A percentile compares a stretch with the other conserved stretches of the same genome.
Conservation (phyloP, 2,329 filamentous ascomycete genomes). For the Clarireedia sp. region DNA sequence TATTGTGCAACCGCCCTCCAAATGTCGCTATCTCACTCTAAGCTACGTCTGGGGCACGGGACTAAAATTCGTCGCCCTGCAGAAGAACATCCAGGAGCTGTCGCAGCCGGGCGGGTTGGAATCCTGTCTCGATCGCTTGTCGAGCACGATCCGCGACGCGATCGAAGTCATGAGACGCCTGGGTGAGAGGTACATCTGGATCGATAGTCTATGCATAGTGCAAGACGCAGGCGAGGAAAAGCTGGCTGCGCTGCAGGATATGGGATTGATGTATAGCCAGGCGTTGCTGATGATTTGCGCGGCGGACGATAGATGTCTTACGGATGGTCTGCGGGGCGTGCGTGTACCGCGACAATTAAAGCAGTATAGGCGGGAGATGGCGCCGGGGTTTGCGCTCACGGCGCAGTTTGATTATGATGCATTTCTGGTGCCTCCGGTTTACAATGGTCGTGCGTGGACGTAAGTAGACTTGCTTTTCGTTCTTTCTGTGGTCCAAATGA, state of each 20-base stretch:
- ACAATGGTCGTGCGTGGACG: background rate
- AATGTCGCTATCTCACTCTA: background rate
- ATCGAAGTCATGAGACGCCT: background rate
- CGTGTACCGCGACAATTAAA: background rate
- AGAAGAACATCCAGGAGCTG: background rate
- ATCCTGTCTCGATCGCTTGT: background rate
- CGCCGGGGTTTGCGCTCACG: background rate
- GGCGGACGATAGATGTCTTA: background rate
- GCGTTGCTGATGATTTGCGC: constrained; percentile 3
- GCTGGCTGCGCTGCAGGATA: background rate
- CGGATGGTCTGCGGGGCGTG: background rate
- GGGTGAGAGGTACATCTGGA: constrained; percentile 1
- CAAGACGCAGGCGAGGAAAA: constrained; percentile 4
- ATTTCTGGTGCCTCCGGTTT: background rate
- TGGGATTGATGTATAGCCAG: constrained; percentile 3
- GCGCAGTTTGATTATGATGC: background rate
- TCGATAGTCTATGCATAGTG: constrained; percentile 8
- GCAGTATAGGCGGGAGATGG: background rate
- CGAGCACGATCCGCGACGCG: background rate
- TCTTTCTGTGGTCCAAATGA: background rate
- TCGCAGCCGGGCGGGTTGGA: background rate
- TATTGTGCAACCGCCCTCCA: background rate
- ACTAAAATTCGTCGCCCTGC: background rate
- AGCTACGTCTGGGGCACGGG: background rate
- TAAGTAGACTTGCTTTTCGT: background rate